Evolutionary conservation across 257 asterid genomes (phyloP).

Genomic region (Nicotiana knightiana): DNA sequence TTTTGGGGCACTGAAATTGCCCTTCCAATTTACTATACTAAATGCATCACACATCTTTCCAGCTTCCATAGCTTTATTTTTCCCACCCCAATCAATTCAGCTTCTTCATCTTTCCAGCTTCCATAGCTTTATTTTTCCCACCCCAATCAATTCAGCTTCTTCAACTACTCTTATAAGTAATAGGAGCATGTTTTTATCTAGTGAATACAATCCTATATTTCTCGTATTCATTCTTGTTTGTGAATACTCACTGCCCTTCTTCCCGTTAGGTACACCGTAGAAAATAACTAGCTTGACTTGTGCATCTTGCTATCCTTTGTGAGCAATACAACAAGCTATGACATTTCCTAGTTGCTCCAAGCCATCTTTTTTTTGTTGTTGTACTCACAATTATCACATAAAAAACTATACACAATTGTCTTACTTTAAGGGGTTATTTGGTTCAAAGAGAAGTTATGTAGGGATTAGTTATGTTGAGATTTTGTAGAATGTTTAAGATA

Average conservation of each 20-base stretch:
- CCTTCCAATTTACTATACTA: not conserved
- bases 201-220: not conserved
- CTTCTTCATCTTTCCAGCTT: not conserved
- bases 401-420: not conserved
- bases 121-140: not conserved
- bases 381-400: not conserved
- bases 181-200: not conserved
- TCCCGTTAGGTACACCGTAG: not conserved
- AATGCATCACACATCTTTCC: not conserved
- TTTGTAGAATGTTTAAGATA: no score
- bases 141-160: not conserved
- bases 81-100: not conserved
- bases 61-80: not conserved
- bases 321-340: conserved; percentile 1
- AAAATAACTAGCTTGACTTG: not conserved
- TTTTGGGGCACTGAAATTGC: not conserved
- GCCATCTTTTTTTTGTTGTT: not conserved
- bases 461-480: no score
- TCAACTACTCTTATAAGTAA: not conserved
- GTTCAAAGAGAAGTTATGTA: no score
- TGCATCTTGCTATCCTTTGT: not conserved
- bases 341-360: not conserved
- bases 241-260: not conserved
- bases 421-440: not conserved
- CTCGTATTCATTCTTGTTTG: not conserved